Conservation (phyloP, 2,329 filamentous ascomycete genomes). For the Pyrenochaeta sp. region DNA sequence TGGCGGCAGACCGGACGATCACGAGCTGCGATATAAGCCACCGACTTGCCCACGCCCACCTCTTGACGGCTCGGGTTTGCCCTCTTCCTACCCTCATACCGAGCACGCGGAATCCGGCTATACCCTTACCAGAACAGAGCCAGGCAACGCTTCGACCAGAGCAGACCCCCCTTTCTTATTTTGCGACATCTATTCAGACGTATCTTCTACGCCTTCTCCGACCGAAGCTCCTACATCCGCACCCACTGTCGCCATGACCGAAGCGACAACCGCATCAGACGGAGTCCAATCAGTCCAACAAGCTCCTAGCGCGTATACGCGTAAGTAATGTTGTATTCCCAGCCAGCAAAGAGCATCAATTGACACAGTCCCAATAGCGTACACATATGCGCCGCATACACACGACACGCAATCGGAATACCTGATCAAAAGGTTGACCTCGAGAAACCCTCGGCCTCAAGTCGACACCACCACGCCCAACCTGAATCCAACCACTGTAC, state of each 20-base stretch:
- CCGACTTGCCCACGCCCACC: neutral
- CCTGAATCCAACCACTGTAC: too few relatives aligned
- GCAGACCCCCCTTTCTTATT: conserved; percentile 23
- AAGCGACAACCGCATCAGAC: conserved; percentile 5
- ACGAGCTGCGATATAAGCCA: neutral
- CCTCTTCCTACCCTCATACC: conserved; percentile 1
- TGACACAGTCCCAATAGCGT: too few relatives aligned
- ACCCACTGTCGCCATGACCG: conserved; percentile 9
- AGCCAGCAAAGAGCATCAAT: too few relatives aligned
- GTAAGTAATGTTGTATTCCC: neutral
- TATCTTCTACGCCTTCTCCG: conserved; percentile 21
- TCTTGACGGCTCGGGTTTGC: conserved; percentile 8
- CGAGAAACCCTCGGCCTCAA: too few relatives aligned
- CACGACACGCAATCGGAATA: too few relatives aligned
- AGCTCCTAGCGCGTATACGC: conserved; percentile 6
- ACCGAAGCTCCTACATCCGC: conserved; percentile 25
- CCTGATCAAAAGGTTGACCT: too few relatives aligned
- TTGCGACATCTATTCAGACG: conserved; percentile 20
- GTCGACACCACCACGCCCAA: too few relatives aligned
- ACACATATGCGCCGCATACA: too few relatives aligned
- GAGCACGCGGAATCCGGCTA: too few relatives aligned
- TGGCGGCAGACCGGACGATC: conserved; percentile 3
- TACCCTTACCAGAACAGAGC: too few relatives aligned
- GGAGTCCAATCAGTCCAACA: neutral
- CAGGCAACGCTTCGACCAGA: neutral